Conservation (phyloP, 306 rosid genomes). For the Quercus rubra region DNA sequence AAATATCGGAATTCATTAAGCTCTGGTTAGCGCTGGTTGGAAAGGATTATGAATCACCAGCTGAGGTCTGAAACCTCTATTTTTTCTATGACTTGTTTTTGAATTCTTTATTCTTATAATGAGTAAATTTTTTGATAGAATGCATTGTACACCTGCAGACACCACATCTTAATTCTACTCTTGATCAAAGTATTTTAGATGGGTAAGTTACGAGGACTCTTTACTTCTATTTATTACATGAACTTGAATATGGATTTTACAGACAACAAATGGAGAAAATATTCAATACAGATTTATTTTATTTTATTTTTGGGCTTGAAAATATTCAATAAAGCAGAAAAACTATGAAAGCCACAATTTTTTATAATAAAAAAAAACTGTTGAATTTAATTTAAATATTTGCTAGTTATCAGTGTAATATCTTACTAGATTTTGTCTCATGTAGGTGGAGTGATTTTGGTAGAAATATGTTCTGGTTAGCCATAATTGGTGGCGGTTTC, state of each 20-base stretch:
- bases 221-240: background rate
- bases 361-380: too few relatives aligned
- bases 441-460: slow-evolving; percentile 70
- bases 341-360: background rate
- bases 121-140: background rate
- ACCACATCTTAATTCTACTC: slow-evolving; percentile 39
- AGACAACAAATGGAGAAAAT: background rate
- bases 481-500: slow-evolving; percentile 58
- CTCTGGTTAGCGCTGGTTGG: too few relatives aligned
- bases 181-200: slow-evolving; percentile 31
- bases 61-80: slow-evolving; percentile 31
- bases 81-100: background rate
- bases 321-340: background rate
- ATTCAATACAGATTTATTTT: background rate
- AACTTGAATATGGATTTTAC: slow-evolving; percentile 1
- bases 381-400: too few relatives aligned
- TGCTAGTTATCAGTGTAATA: too few relatives aligned
- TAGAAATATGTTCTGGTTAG: slow-evolving; percentile 81
- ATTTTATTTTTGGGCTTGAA: too few relatives aligned
- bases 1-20: fast-evolving
- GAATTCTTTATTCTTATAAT: background rate
- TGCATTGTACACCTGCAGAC: slow-evolving; percentile 48
- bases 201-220: slow-evolving; percentile 45
- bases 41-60: slow-evolving; percentile 54
- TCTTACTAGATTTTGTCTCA: too few relatives aligned